phyloP scores from a whole-genome alignment of 805 yeast genomes.

The Metschnikowia orientalis region DNA sequence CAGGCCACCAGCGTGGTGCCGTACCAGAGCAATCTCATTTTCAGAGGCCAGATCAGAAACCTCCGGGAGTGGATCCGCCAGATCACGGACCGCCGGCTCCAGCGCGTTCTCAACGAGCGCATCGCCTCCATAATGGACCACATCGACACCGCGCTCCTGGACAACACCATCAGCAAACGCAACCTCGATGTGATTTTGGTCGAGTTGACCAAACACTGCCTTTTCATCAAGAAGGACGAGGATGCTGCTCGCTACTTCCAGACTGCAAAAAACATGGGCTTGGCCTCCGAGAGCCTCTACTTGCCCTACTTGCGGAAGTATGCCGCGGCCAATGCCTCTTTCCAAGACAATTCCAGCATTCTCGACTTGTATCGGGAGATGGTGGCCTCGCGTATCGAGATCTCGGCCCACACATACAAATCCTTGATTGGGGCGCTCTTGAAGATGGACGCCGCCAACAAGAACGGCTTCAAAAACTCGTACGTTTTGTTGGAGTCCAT shows the following conservation, averaged over 20 bases:
- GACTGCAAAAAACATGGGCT: constrained; percentile 13
- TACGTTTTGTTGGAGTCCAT: constrained; percentile 27
- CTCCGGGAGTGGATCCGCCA: constrained; percentile 26
- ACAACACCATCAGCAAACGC: constrained; percentile 6
- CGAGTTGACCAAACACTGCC: constrained; percentile 26
- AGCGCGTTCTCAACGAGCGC: constrained; percentile 9
- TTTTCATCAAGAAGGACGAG: constrained; percentile 15
- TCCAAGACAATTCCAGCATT: constrained; percentile 21
- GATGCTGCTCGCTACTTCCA: constrained; percentile 23
- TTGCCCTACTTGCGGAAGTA: constrained; percentile 27
- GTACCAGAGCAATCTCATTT: constrained; percentile 25
- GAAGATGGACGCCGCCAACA: constrained; percentile 21
- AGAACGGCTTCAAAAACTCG: constrained; percentile 25
- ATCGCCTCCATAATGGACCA: constrained; percentile 13
- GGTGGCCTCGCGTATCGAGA: constrained; percentile 24
- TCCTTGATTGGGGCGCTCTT: constrained; percentile 30
- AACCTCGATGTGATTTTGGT: constrained; percentile 17
- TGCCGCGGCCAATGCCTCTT: constrained; percentile 14
- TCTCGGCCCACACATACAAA: constrained; percentile 28
- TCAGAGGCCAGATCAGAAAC: constrained; percentile 27
- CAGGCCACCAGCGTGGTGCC: constrained; percentile 29
- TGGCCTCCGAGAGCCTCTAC: constrained; percentile 25
- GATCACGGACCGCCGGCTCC: constrained; percentile 10
- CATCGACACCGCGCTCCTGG: constrained; percentile 6
- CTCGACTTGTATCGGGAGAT: constrained; percentile 31